Evolutionary conservation across 176 grass and related monocot species (phyloP), one percentile per base, ranked within the genome.

Genomic region (Alloteropsis semialata): DNA sequence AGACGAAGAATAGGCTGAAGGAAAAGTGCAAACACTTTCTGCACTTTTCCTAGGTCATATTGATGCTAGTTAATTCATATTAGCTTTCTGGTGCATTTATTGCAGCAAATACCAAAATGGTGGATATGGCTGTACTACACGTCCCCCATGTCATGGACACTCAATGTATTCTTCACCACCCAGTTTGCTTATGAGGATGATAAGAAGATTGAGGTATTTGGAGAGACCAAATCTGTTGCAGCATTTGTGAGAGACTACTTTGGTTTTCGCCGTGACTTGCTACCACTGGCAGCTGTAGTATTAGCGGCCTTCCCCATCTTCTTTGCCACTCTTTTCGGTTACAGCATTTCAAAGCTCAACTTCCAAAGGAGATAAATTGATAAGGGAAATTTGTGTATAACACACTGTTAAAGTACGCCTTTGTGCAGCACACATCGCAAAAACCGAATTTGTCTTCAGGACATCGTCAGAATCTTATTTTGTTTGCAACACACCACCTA

Each of bases 21-120:
- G 3, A 2, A 14, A 22, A 74, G 37, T 36, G n/a, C n/a, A n/a
- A n/a, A n/a, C n/a, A n/a, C n/a, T n/a, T n/a, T n/a, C n/a, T n/a
- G n/a, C n/a, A n/a, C n/a, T n/a, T n/a, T n/a, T n/a, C n/a, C 5
- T 36, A 59, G 8, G 16, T 42, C 5, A 10, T 18, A 71, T 6
- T 24, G 37, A n/a, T 33, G 46, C 6, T 65, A 7, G 6, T 34
- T 34, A 10, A 37, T 37, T 50, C 46, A 80, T 38, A 57, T 66
- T 70, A n/a, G 21, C 13, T 43, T 59, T 5, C 0, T 82, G 8
- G 25, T 74, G 16, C 15, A 29, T 55, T 15, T 25, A 55, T 77
- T 89, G 84, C 87, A 97, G 91, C 78, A 88, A 97, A 94, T 97
- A 74, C 94, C 94, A 3, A 86, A 76, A 82, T 97, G 94, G 94